A percentile compares a stretch with the other conserved stretches of the same genome.
These are phyloP conservation scores for Fragilariopsis cylindrus DNA, from an alignment of 108 stramenopile species.

Conservation along the genomic window DNA sequence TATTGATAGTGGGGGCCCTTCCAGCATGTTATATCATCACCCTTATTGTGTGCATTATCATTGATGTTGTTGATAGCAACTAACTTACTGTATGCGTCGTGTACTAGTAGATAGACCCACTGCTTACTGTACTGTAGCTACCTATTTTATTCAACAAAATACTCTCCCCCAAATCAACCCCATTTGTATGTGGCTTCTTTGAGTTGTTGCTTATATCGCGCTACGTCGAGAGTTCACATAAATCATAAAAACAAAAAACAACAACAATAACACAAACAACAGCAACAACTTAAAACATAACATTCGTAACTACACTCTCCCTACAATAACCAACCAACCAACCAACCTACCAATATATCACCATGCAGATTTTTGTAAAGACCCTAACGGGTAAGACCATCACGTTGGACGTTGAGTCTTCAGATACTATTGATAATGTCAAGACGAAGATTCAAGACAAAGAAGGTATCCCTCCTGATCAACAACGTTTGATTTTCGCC, in stretches of 20 bases:
- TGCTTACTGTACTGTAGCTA: too few relatives aligned
- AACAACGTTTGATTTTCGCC: constrained; percentile 97
- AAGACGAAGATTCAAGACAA: constrained; percentile 99
- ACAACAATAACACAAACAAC: not conserved
- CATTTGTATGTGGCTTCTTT: too few relatives aligned
- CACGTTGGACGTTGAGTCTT: constrained; percentile 98
- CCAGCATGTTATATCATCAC: too few relatives aligned
- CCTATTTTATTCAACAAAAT: too few relatives aligned
- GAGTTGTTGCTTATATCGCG: too few relatives aligned
- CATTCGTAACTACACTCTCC: constrained; percentile 11
- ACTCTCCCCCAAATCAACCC: too few relatives aligned
- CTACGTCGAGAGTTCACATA: not conserved
- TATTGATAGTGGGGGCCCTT: too few relatives aligned
- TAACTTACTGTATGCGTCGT: too few relatives aligned
- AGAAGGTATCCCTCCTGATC: constrained; percentile 99
- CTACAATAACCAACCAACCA: not conserved
- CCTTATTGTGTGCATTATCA: too few relatives aligned
- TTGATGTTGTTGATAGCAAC: too few relatives aligned
- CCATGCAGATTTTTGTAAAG: constrained; percentile 98
- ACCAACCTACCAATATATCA: constrained; percentile 13
- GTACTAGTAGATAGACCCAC: too few relatives aligned
- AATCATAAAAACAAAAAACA: too few relatives aligned
- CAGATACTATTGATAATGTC: constrained; percentile 98
- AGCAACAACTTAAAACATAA: not conserved
- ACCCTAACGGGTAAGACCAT: constrained; percentile 99